These are phyloP conservation scores for Isatis lusitanica DNA, from an alignment of 441 rosid species.

Conservation along the genomic window DNA sequence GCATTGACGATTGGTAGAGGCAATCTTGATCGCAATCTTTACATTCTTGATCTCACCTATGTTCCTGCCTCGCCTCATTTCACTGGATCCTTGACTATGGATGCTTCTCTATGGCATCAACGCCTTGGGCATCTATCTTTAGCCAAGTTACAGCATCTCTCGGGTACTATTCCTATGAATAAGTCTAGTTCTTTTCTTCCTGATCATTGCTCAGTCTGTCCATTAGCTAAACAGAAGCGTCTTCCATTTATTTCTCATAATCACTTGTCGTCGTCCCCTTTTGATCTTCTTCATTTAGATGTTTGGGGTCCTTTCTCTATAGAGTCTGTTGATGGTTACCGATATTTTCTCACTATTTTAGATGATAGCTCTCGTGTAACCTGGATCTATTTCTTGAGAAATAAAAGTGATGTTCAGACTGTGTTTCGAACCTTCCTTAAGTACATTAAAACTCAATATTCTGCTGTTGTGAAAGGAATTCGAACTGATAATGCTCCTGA, in stretches of 20 bases:
- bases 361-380: neutral
- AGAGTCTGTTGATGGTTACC: too few relatives aligned
- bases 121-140: neutral
- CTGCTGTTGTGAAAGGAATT: neutral
- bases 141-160: neutral
- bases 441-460: neutral
- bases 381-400: neutral
- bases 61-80: neutral
- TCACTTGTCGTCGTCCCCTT: too few relatives aligned
- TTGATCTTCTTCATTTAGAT: too few relatives aligned
- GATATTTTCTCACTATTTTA: too few relatives aligned
- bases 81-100: neutral
- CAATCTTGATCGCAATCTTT: neutral
- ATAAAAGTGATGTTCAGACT: neutral
- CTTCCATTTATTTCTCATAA: too few relatives aligned
- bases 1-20: neutral
- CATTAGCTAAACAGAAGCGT: neutral
- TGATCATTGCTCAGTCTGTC: neutral
- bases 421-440: neutral
- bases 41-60: neutral
- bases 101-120: neutral
- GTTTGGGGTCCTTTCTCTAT: too few relatives aligned
- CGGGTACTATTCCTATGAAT: neutral
- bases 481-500: neutral
- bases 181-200: neutral